Base-by-base conservation (phyloP, 345 rosid species). In the Rubroshorea leprosula region DNA sequence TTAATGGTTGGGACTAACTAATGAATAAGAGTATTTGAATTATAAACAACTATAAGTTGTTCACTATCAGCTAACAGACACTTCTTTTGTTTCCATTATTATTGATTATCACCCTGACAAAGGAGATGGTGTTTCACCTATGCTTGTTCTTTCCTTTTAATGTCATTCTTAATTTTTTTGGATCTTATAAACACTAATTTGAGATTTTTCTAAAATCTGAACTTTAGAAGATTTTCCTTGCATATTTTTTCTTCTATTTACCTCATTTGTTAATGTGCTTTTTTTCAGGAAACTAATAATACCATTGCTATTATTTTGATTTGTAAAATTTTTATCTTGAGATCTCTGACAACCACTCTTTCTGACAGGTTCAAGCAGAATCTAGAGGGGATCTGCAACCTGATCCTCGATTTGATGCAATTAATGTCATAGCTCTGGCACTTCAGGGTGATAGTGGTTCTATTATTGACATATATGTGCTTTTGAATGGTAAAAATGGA, bases 331-430 rank as follows among this genome's bases (percentile, higher is more conserved):
- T 21, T 2, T 24, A 54, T 29, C n/a, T n/a, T 48, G 41, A 27
- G 38, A 45, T 41, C 21, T 51, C 46, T 72, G 50, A 62, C 23
- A 65, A 63, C 44, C 23, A 56, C 23, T 22, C 63, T 60, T 63
- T 35, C 55, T 68, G 52, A 51, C 82, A 92, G 98, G 86, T 92
- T 75, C 94, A 78, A 53, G 78, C 96, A 41, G 86, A 89, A 71
- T 78, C 89, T 69, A 81, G 97, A 78, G 98, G 87, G 60, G 91
- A 89, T 68, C 83, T 84, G 59, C 79, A 79, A 61, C 85, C 98
- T 63, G 81, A 92, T 83, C 97, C 98, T 74, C 83, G 81, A 47
- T 80, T 77, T 75, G 97, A 92, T 76, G 83, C 96, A 35, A 70
- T 89, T 68, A 84, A 79, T 70, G 65, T 83, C 26, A 49, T 89